Conservation (phyloP, 1,284 basidiomycete species). For the Ustilago lituana region DNA sequence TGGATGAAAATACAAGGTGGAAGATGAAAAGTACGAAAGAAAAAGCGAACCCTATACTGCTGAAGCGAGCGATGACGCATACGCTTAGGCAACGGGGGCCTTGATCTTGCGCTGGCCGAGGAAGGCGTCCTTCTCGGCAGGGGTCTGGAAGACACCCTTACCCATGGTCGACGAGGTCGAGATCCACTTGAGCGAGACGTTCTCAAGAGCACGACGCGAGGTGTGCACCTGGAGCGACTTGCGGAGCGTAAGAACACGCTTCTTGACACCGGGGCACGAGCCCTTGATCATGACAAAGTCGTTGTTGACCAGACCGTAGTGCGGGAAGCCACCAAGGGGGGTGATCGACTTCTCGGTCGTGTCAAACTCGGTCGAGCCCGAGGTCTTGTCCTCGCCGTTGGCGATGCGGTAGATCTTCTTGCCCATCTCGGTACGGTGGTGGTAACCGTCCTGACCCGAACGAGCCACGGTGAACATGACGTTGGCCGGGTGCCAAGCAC, state of each 20-base stretch:
- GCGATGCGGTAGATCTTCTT: conserved; percentile 96
- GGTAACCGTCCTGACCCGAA: conserved; percentile 98
- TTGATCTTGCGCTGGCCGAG: conserved; percentile 73
- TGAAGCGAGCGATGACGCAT: conserved; percentile 3
- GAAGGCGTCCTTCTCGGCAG: conserved; percentile 94
- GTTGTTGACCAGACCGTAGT: conserved; percentile 98
- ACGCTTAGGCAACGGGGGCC: conserved; percentile 46
- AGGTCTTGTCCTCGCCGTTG: conserved; percentile 79
- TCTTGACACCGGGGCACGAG: conserved; percentile 92
- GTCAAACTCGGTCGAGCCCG: conserved; percentile 81
- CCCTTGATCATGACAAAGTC: conserved; percentile 86
- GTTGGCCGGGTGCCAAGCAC: conserved; percentile 98
- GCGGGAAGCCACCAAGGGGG: conserved; percentile 98
- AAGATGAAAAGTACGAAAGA: conserved; percentile 14
- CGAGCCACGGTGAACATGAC: conserved; percentile 99
- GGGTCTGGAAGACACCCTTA: conserved; percentile 94
- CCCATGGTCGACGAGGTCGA: conserved; percentile 89
- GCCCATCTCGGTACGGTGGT: conserved; percentile 93
- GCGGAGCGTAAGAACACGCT: conserved; percentile 85
- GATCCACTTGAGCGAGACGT: conserved; percentile 98
- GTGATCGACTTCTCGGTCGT: conserved; percentile 82
- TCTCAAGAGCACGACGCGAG: conserved; percentile 76
- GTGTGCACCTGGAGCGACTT: conserved; percentile 67
- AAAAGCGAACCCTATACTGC: conserved; percentile 10
- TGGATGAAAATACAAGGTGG: conserved; percentile 23